Evolutionary conservation across 148 eudicot species (phyloP), one percentile per base, ranked within the genome.

Genomic region (Diospyros kaki): DNA sequence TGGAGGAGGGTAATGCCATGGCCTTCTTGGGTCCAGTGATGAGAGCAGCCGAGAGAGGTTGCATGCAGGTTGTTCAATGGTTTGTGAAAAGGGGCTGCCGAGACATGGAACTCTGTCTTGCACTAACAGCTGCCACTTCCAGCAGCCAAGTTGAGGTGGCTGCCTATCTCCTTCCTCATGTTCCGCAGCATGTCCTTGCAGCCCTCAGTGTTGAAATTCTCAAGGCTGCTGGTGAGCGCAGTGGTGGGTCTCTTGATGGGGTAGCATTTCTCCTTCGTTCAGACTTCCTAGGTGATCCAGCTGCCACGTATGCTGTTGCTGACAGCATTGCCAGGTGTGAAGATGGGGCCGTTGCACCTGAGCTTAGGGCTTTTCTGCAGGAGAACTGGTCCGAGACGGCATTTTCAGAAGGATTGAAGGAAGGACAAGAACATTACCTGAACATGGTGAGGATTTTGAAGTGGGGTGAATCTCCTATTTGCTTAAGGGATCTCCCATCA

Each of bases 41-140:
- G 99, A 82, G 97, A 71, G 99, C 99, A 4, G 90, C 97, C 0
- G 99, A 95, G 82, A 78, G 99, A 74, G 99, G 99, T 18, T 88
- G 91, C 83, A 76, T 90, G 83, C 89, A 83, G 12, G 98, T 95
- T 3, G 99, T 93, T 51, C 85, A 93, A 56, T 95, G 99, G 99
- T 95, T 95, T 76, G 99, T 95, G 3, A 79, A 82, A 55, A 73
- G 97, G 64, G 97, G 98, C 61, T 95, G 99, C 85, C 89, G 96
- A 51, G 97, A 95, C 85, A 95, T 95, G 99, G 99, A 95, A 68
- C 90, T 95, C 0, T 95, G 99, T 74, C 97, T 95, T 15, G 99
- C 99, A 69, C 93, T 95, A 1, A 95, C 99, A 0, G 97, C 99
- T 4, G 99, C 99, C 73, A 95, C 99, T 9, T 95, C 99, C 15